Base-by-base conservation (phyloP, 331 rosid species). In the Cydonia oblonga region DNA sequence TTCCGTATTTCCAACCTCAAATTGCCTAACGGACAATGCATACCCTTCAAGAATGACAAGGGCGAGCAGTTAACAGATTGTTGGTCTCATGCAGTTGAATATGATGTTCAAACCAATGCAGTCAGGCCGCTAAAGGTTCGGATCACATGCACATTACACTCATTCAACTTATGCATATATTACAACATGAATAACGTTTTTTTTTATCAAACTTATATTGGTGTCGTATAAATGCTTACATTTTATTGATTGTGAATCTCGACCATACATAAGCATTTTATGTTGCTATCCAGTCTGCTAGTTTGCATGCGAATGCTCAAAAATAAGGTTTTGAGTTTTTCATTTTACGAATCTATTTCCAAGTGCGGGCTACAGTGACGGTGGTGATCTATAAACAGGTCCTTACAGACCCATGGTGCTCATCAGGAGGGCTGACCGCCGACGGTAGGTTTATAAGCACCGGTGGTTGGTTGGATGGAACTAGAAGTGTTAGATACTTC, bases 321-420 rank as follows among this genome's bases (percentile, higher is more conserved):
- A 46, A 46, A 46, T 46, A 16, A 0, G 53, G 53, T 46, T 46
- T 46, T 46, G 8, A 46, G 20, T 16, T 46, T 46, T 2, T 33
- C 16, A 9, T 19, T 26, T 66, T 24, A 59, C 29, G 64, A 59
- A 59, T 60, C 35, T 26, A 14, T 60, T 59, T 60, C 32, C 33
- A 60, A 15, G 6, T 20, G 23, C 7, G 29, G 25, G 62, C 62
- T 10, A 57, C 25, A 57, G 4, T 57, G 62, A 59, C 33, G n/a
- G 18, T 59, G 64, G 65, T 66, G 78, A 32, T 35, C 16, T n/a
- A 16, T 16, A 24, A 35, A 44, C 74, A 91, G 97, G 66, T 84
- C 26, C 15, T 2, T 7, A 15, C 30, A 18, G 99, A 95, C 63
- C 90, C 90, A 58, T 95, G 99, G 99, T 95, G 99, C 78, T 95